Base-by-base conservation (phyloP, 2,329 filamentous ascomycete genomes). In the Zymoseptoria tritici region DNA sequence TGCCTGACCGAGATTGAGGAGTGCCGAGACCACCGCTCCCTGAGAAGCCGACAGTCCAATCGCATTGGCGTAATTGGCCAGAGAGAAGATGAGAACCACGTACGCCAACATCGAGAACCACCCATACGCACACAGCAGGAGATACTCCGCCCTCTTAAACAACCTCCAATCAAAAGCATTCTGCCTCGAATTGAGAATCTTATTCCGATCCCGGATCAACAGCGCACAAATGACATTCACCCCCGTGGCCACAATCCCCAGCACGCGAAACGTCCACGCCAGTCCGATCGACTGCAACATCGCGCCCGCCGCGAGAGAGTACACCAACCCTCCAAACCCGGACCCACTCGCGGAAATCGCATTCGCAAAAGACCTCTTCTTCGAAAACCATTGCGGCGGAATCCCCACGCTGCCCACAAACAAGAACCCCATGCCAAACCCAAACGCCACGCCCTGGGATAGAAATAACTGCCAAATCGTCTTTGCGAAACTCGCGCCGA, bases 391-490 rank as follows among this genome's bases (percentile, higher is more conserved):
- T 71, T 91, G 88, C 1, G 88, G 83, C 0, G 88, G 79, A 9
- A 91, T 82, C 36, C 83, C 83, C 2, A 88, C 86, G 4, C 80
- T 84, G 0, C 83, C 83, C 0, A 88, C 87, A 70, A 91, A 93
- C 9, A 87, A 77, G 59, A 92, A 86, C 0, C 89, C 89, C 81
- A 93, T 87, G 2, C 89, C 89, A 21, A 87, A 72, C n/a, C 90
- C 90, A 63, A 93, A 92, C 57, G 85, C 83, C 2, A 92, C 69
- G 4, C 90, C 90, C 70, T 93, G 90, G 5, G 81, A 83, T 0
- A 93, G 80, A 59, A 91, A 85, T 0, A 94, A 79, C 42, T 93
- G 89, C 86, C 88, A 92, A 59, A 90, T 85, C 58, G 83, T 69
- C 16, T 71, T 77, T 0, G 87, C 82, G 66, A 91, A 91, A 13